Percentiles rank a stretch among this genome's conserved stretches.
phyloP scores from a whole-genome alignment of 179 eudicot genomes.

The Spinacia oleracea region DNA sequence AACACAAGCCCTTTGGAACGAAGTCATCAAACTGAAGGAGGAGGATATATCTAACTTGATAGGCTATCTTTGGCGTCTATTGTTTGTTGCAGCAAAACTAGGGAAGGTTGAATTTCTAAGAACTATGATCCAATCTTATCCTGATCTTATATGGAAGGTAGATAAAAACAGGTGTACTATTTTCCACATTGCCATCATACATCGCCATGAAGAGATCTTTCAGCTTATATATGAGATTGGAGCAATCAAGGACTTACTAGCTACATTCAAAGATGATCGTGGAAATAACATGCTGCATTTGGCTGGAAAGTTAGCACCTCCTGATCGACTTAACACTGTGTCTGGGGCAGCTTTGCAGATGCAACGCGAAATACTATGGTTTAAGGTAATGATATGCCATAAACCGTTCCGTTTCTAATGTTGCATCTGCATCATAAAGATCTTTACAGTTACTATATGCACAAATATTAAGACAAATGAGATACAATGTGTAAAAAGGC shows the following conservation, averaged over 20 bases:
- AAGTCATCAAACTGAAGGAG: constrained; percentile 12
- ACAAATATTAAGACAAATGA: no score
- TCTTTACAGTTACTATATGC: no score
- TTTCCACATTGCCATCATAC: constrained; percentile 37
- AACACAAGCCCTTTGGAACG: constrained; percentile 17
- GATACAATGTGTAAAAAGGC: no score
- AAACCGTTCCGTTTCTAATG: neutral
- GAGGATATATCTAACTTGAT: constrained; percentile 26
- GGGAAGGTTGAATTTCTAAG: constrained; percentile 32
- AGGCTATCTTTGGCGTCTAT: constrained; percentile 27
- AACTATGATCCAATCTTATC: constrained; percentile 26
- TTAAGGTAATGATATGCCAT: constrained; percentile 21
- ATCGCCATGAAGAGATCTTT: constrained; percentile 46
- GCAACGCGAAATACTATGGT: constrained; percentile 44
- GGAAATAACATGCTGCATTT: constrained; percentile 41
- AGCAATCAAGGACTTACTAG: constrained; percentile 36
- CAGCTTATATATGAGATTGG: constrained; percentile 37
- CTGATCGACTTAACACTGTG: constrained; percentile 31
- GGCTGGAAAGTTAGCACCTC: constrained; percentile 36
- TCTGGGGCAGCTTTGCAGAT: constrained; percentile 46
- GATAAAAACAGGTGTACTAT: constrained; percentile 34
- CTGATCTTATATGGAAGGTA: constrained; percentile 47
- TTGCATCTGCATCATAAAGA: no score
- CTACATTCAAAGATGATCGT: constrained; percentile 25
- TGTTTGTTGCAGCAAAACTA: constrained; percentile 25